These are phyloP conservation scores for Nakazawaea ambrosiae DNA, from an alignment of 805 yeast genomes.

Conservation along the genomic window DNA sequence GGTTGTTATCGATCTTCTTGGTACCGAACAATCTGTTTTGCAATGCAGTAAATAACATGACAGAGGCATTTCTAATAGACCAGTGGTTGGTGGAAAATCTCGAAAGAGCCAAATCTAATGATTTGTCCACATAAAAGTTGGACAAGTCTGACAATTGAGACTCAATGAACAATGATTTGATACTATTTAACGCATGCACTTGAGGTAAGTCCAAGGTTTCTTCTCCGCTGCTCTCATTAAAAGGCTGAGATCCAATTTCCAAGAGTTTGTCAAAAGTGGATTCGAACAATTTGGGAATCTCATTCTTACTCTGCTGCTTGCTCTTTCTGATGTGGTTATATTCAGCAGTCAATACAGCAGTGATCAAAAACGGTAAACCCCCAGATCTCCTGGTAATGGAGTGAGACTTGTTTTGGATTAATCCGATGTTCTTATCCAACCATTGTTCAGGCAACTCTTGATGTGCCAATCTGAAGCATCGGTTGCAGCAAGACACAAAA, in stretches of 20 bases:
- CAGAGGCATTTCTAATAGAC: conserved; percentile 88
- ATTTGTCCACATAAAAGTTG: conserved; percentile 43
- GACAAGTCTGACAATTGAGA: conserved; percentile 52
- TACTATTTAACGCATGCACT: conserved; percentile 88
- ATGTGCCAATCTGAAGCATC: conserved; percentile 35
- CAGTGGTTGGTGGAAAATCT: conserved; percentile 65
- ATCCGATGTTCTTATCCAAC: conserved; percentile 48
- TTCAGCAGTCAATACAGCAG: conserved; percentile 63
- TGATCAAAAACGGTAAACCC: conserved; percentile 75
- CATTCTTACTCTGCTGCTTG: conserved; percentile 1
- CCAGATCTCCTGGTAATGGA: conserved; percentile 86
- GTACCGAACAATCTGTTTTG: conserved; percentile 77
- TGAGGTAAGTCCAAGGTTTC: conserved; percentile 75
- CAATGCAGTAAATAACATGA: conserved; percentile 84
- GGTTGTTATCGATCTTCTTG: conserved; percentile 31
- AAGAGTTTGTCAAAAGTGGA: conserved; percentile 46
- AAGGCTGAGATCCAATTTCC: conserved; percentile 46
- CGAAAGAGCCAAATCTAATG: conserved; percentile 52
- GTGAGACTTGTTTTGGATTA: conserved; percentile 53
- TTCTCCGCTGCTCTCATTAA: conserved; percentile 36
- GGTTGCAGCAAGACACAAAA: conserved; percentile 55
- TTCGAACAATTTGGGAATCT: conserved; percentile 30
- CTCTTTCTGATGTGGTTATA: conserved; percentile 12
- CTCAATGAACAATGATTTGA: conserved; percentile 69
- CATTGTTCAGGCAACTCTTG: conserved; percentile 42